Base-by-base conservation (phyloP, 768 basidiomycete species). In the Termitomyces sp. region DNA sequence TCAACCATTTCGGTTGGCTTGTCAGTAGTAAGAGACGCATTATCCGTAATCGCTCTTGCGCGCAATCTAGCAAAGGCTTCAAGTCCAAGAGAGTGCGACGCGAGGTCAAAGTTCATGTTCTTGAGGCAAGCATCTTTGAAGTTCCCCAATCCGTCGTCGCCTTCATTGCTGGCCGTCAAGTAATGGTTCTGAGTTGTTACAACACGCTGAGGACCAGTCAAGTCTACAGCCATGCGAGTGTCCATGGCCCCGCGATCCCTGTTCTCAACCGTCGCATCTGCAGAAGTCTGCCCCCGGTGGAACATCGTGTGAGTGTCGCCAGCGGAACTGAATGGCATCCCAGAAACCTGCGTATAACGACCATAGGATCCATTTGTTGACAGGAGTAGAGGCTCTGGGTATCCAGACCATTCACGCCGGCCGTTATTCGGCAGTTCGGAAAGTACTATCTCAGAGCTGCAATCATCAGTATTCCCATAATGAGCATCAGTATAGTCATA, bases 31-130 rank as follows among this genome's bases (percentile, higher is more conserved):
- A 28, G 40, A 5, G 56, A 44, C 7, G 57, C 64, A 42, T 7
- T 5, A 26, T 17, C 32, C 34, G 53, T 57, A 17, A 78, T 56
- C 28, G 64, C 69, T 56, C 67, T 74, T 3, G 73, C 72, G 32
- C 79, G 72, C 14, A 81, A 65, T 54, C 60, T 67, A 17, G 75
- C 71, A 59, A 77, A 80, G 0, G 70, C 62, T 4, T 65, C 62
- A 12, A 74, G 69, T 8, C 71, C 72, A 9, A 71, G 64, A 9
- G 70, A 55, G 49, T 67, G 69, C 7, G 46, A 54, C 26, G 45
- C 26, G 15, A 60, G 55, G n/a, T 50, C 53, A 3, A 48, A 19
- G 30, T 49, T n/a, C 15, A 44, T 17, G 19, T n/a, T 48, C 21
- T 52, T 30, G 17, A 22, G n/a, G 35, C 43, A 10, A 17, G 17